Percentiles rank a stretch among this genome's conserved stretches.
Evolutionary conservation across 305 asterid species (phyloP).

Genomic region (Fraxinus ornus): DNA sequence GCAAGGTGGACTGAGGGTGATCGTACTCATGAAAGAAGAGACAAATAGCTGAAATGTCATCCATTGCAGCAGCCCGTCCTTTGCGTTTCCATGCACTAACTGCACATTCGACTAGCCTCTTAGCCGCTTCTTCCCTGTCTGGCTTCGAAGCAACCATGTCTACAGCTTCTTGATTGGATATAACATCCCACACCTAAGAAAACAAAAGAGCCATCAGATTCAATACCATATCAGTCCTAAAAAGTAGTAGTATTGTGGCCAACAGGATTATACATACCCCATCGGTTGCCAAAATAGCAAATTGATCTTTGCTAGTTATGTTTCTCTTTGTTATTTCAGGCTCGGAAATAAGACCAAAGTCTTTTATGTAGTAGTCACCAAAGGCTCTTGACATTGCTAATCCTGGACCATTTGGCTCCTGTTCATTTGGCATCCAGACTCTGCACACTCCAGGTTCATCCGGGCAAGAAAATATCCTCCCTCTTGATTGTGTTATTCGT

Average conservation of each 20-base stretch:
- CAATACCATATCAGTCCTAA: neutral
- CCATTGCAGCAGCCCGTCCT: constrained; percentile 58
- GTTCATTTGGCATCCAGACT: constrained; percentile 67
- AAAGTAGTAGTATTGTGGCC: neutral
- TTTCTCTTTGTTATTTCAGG: constrained; percentile 64
- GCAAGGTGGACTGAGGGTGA: constrained; percentile 12
- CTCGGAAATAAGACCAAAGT: constrained; percentile 75
- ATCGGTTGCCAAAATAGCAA: constrained; percentile 73
- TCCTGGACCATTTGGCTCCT: constrained; percentile 63
- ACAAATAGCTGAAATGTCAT: constrained; percentile 74
- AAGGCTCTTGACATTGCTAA: constrained; percentile 79
- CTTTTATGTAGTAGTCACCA: constrained; percentile 76
- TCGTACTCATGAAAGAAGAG: constrained; percentile 50
- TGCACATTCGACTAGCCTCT: constrained; percentile 62
- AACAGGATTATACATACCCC: constrained; percentile 43
- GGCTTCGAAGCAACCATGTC: constrained; percentile 54
- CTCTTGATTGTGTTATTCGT: constrained; percentile 63
- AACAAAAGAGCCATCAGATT: constrained; percentile 4
- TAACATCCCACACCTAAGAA: constrained; percentile 79
- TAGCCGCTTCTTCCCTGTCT: constrained; percentile 55
- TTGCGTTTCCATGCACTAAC: constrained; percentile 62
- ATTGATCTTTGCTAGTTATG: constrained; percentile 52
- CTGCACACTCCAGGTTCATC: constrained; percentile 78
- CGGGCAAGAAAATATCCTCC: constrained; percentile 47
- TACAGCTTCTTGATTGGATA: constrained; percentile 74